phyloP scores from a whole-genome alignment of 768 basidiomycete species.

The Termitomyces sp. region DNA sequence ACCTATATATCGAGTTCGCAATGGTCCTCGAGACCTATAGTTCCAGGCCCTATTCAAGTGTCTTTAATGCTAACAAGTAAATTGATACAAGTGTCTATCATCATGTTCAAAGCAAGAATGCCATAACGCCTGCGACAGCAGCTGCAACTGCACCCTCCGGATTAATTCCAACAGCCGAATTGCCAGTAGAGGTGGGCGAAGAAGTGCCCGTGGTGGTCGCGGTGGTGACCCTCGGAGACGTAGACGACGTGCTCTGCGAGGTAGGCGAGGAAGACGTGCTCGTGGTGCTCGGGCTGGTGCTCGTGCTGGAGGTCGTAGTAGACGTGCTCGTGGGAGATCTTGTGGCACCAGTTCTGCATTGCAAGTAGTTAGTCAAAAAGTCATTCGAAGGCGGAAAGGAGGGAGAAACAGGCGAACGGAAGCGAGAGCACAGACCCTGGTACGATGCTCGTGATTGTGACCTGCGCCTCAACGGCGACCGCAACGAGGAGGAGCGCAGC shows the following conservation, averaged over 20 bases:
- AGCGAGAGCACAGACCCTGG: conserved; percentile 5
- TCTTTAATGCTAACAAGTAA: background rate
- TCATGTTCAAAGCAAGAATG: conserved; percentile 3
- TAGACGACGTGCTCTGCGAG: background rate
- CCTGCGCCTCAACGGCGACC: conserved; percentile 6
- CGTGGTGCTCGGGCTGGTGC: background rate
- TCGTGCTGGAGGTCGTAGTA: background rate
- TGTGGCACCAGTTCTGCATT: background rate
- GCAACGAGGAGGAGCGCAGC: conserved; percentile 5
- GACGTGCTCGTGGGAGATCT: background rate
- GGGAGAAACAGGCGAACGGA: background rate
- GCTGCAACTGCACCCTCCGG: conserved; percentile 11
- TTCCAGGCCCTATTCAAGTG: background rate
- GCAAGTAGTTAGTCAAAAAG: background rate
- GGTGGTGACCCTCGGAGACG: background rate
- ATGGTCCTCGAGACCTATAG: no score
- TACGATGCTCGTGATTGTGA: conserved; percentile 8
- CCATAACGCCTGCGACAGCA: conserved; percentile 14
- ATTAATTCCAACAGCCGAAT: conserved; percentile 7
- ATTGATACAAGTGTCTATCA: background rate
- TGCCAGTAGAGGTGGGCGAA: background rate
- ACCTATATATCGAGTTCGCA: no score
- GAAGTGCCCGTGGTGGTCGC: conserved; percentile 2
- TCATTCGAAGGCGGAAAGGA: no score
- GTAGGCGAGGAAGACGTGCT: background rate